Base-by-base conservation (phyloP, 176 grass and related monocot genomes). In the Oryza longistaminata region DNA sequence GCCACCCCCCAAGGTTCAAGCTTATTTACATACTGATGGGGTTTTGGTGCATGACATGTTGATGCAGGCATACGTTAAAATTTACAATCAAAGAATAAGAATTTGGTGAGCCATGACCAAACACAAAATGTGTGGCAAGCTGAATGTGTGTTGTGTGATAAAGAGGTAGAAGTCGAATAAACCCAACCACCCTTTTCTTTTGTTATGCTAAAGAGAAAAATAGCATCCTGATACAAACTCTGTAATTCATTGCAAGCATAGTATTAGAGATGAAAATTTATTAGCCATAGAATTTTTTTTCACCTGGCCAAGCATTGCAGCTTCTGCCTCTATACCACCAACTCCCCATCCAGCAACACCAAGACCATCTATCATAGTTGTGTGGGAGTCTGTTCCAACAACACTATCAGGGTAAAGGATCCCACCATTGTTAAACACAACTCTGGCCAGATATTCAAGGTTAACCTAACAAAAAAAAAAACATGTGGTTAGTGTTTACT, bases 311-410 rank as follows among this genome's bases (percentile, higher is more conserved):
- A 97, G 95, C 95, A 97, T 97, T 74, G 87, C 81, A 74, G 95
- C 92, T 88, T 97, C 95, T 75, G 95, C 95, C 75, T 97, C 95
- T 77, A 97, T 97, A 48, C 95, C 95, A 85, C 95, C 95, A 82
- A 97, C 95, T 85, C 95, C 92, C 95, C 95, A 97, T 71, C 95
- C 95, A 80, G 95, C 89, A 90, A 97, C 95, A 86, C 95, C 95
- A 40, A 97, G 89, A 78, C 95, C 95, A 87, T 97, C 95, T 61
- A 97, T 86, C 95, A 97, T 97, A 77, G 95, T 97, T 60, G 95
- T 97, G 65, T 97, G 95, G 2, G 95, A 97, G 66, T 97, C 95
- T 29, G 95, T 97, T 48, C 95, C 95, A 9, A 95, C 91, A 61
- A 97, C 95, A 39, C 95, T 97, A 22, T 97, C 95, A 29, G 95